Conservation (phyloP, 2,329 filamentous ascomycete species). For the Xylaria arbuscula region DNA sequence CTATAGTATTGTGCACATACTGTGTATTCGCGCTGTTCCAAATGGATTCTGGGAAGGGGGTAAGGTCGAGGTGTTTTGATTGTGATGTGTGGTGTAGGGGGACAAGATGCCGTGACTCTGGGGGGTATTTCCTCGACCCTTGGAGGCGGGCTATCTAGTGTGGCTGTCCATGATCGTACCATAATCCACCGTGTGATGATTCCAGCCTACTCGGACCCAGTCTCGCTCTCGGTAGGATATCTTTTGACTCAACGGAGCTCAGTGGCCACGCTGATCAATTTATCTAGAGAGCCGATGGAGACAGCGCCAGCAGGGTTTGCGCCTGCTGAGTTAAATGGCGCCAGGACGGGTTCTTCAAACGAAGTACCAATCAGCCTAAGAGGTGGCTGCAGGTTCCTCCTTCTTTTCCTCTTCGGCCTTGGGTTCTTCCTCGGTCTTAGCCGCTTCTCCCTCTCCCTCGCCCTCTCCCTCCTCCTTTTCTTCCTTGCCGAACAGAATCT, state of each 20-base stretch:
- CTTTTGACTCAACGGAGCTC: conserved; percentile 28
- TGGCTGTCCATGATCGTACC: conserved; percentile 39
- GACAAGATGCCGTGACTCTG: conserved; percentile 47
- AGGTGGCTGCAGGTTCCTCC: conserved; percentile 41
- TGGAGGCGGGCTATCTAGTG: conserved; percentile 37
- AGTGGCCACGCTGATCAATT: conserved; percentile 13
- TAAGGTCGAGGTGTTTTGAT: conserved; percentile 44
- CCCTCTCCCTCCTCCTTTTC: conserved; percentile 44
- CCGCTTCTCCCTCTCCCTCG: conserved; percentile 31
- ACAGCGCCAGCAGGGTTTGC: conserved; percentile 9
- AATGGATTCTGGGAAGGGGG: conserved; percentile 23
- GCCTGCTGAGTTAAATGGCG: conserved; percentile 16
- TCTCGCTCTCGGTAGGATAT: conserved; percentile 34
- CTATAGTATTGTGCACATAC: conserved; percentile 33
- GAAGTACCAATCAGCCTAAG: conserved; percentile 21
- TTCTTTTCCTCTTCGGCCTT: conserved; percentile 46
- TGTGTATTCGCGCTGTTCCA: conserved; percentile 28
- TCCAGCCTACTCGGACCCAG: conserved; percentile 32
- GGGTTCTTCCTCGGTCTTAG: conserved; percentile 47
- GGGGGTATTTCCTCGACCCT: conserved; percentile 42
- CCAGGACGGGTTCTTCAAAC: conserved; percentile 16
- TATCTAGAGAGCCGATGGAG: conserved; percentile 26
- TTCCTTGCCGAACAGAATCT: conserved; percentile 75
- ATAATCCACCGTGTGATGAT: conserved; percentile 40
- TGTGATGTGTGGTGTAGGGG: conserved; percentile 44